These are phyloP conservation scores for Petunia axillaris DNA, from an alignment of 257 asterid species.

Conservation along the genomic window DNA sequence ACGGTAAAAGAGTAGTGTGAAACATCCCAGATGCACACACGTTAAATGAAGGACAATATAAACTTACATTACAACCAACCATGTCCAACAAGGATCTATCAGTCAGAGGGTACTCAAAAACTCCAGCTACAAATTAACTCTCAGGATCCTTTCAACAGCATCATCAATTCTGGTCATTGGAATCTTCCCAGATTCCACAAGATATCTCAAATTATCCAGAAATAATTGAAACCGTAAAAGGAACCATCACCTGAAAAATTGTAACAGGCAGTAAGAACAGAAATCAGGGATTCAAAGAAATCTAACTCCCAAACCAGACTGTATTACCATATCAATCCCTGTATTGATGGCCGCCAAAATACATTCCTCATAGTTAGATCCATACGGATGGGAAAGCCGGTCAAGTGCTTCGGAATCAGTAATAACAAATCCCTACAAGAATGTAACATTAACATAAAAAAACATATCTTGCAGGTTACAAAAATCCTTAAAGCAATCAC, in stretches of 20 bases:
- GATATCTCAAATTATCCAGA: slow-evolving; percentile 53
- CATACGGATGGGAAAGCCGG: slow-evolving; percentile 71
- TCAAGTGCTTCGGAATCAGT: slow-evolving; percentile 83
- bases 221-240: slow-evolving; percentile 61
- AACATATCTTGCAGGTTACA: not conserved
- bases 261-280: not conserved
- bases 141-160: slow-evolving; percentile 80
- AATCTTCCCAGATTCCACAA: slow-evolving; percentile 69
- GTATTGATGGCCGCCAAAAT: slow-evolving; percentile 68
- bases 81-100: slow-evolving; percentile 56
- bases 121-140: slow-evolving; percentile 83
- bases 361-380: slow-evolving; percentile 65
- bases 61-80: slow-evolving; percentile 71
- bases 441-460: slow-evolving; percentile 2
- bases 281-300: slow-evolving; percentile 24
- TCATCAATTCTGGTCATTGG: slow-evolving; percentile 78
- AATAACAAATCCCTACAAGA: slow-evolving; percentile 72
- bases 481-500: not conserved
- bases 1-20: not conserved
- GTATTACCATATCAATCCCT: slow-evolving; percentile 78
- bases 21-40: not conserved
- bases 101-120: slow-evolving; percentile 69
- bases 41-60: slow-evolving; percentile 10
- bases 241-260: slow-evolving; percentile 76
- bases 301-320: not conserved